Base-by-base conservation (phyloP, 2,329 filamentous ascomycete genomes). In the Xylariaceae sp. region DNA sequence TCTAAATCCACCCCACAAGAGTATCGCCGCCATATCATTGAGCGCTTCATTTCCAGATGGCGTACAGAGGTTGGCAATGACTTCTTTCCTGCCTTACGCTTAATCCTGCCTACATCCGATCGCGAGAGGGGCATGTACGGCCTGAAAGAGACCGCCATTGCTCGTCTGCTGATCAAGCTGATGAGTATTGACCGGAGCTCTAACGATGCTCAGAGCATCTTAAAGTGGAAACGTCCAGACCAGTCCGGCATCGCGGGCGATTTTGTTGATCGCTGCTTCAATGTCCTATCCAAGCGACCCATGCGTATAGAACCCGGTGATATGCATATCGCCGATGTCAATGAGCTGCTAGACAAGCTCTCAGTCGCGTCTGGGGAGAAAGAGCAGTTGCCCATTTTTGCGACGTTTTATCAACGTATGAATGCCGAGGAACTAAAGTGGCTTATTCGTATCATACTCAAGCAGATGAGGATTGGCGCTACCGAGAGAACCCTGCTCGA, bases 21-120 rank as follows among this genome's bases (percentile, higher is more conserved):
- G 68, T 81, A 87, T 58, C 84, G 90, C 39, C 82, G 87, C 0
- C 83, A 85, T 63, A 88, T 96, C 61, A 90, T 99, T 60, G 83
- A 91, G 53, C 79, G 86, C 6, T 99, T 96, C 74, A 89, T 99
- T 62, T 80, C 81, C 11, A 80, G 84, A 69, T 99, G 94, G 94
- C 83, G 91, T 40, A 83, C 84, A 53, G 86, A 96, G 58, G 91
- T 96, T 27, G 94, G 94, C 30, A 76, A 89, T 63, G 94, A 99
- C 70, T 89, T 99, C 64, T 97, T 94, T 67, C 94, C 94, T 0
- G 92, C 90, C 1, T 81, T 99, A 70, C 85, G 94, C 26, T 80
- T 99, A 46, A 96, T 97, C 54, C 78, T 96, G 3, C 91, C 92
- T 0, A 90, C 95, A 65, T 95, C 95, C 68, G 94, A 99, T 67